Conservation (phyloP, 345 rosid genomes). For the Citrus unshiu region DNA sequence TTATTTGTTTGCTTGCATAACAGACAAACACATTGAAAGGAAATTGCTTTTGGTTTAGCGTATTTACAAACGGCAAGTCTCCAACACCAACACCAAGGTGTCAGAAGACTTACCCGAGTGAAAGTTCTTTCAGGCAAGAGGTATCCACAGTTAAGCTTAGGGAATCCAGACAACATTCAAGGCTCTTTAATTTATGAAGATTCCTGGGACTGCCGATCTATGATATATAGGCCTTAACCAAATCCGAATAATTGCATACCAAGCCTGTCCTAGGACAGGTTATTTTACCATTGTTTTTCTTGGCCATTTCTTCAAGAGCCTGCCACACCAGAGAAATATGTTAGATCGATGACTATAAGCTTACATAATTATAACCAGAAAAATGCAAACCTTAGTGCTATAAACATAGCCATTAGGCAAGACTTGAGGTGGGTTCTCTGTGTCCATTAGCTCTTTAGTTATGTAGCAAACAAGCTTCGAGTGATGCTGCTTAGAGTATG, state of each 20-base stretch:
- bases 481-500: conserved; percentile 93
- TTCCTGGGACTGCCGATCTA: conserved; percentile 19
- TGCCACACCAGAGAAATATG: conserved; percentile 23
- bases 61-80: conserved; percentile 5
- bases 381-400: conserved; percentile 72
- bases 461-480: conserved; percentile 97
- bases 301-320: conserved; percentile 96
- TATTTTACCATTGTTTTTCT: conserved; percentile 62
- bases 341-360: not conserved
- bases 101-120: not conserved
- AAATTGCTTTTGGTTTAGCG: not conserved
- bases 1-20: not conserved
- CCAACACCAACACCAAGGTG: not conserved
- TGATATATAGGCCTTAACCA: conserved; percentile 90
- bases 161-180: not conserved
- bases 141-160: not conserved
- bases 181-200: not conserved
- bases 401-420: conserved; percentile 94
- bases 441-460: conserved; percentile 93
- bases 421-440: conserved; percentile 98
- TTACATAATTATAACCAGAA: not conserved
- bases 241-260: conserved; percentile 59
- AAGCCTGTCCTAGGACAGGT: conserved; percentile 83
- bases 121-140: not conserved
- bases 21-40: not conserved